Percentiles rank a stretch among this genome's conserved stretches.
Evolutionary conservation across 2,329 filamentous ascomycete genomes (phyloP).

Genomic region (Ophiostoma ips): DNA sequence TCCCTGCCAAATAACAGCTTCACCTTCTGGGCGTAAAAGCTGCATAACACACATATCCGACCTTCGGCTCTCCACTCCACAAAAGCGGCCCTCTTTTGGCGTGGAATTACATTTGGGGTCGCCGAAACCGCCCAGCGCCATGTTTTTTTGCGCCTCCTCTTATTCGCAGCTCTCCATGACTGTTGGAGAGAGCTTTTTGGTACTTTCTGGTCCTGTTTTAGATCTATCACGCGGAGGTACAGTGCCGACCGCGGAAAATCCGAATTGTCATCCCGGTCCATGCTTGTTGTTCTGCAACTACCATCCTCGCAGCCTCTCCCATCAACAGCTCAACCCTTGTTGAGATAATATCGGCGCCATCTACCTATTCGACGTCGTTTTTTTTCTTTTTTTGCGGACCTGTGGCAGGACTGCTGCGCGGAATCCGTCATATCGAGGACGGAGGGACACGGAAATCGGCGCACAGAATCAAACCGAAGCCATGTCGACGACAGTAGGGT

Average conservation of each 20-base stretch:
- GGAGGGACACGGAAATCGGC: background rate
- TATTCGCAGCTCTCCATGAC: background rate
- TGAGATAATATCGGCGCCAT: too few species aligned
- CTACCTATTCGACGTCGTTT: too few species aligned
- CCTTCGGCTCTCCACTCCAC: constrained; percentile 3
- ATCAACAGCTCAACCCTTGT: too few species aligned
- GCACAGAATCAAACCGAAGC: background rate
- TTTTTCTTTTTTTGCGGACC: too few species aligned
- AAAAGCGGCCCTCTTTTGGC: background rate
- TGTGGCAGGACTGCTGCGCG: too few species aligned
- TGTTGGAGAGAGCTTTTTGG: background rate
- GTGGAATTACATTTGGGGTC: background rate
- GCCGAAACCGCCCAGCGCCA: constrained; percentile 5
- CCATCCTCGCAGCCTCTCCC: background rate
- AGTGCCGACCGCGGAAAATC: background rate
- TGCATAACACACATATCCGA: background rate
- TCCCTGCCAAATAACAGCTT: too few species aligned
- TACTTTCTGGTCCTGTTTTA: too few species aligned
- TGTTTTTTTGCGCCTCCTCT: constrained; percentile 1
- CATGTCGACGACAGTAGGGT: constrained; percentile 15
- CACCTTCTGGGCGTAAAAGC: too few species aligned
- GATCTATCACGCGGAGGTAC: too few species aligned
- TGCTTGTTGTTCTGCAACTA: background rate
- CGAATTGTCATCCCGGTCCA: background rate
- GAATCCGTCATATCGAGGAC: background rate